phyloP scores from a whole-genome alignment of 331 rosid genomes.

The Rosa hybrid region DNA sequence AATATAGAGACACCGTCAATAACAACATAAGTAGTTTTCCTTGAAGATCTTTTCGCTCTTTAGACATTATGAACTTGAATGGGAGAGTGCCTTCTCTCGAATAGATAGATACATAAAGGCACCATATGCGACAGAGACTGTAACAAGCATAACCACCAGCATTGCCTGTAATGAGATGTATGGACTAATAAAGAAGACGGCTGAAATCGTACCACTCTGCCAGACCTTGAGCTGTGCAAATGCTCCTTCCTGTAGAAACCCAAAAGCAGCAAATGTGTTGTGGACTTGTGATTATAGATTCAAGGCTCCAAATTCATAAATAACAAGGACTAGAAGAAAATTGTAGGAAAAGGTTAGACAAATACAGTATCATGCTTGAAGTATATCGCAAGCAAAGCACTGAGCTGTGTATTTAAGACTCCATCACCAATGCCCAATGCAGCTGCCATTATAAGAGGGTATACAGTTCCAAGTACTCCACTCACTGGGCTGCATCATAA shows the following conservation, averaged over 20 bases:
- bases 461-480: conserved; percentile 56
- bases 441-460: conserved; percentile 79
- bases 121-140: conserved; percentile 52
- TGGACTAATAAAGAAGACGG: conserved; percentile 67
- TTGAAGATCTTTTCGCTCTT: background rate
- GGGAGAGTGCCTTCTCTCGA: conserved; percentile 44
- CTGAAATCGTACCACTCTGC: conserved; percentile 81
- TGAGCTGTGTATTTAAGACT: conserved; percentile 79
- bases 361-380: conserved; percentile 83
- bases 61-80: conserved; percentile 35
- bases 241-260: conserved; percentile 80
- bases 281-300: background rate
- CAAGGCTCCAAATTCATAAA: background rate
- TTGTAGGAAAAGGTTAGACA: conserved; percentile 12
- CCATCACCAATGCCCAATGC: conserved; percentile 90
- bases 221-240: conserved; percentile 93
- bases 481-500: conserved; percentile 47
- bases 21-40: background rate
- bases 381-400: conserved; percentile 83
- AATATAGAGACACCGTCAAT: background rate
- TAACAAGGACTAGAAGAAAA: conserved; percentile 4
- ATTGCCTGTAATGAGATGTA: conserved; percentile 63
- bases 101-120: conserved; percentile 63
- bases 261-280: conserved; percentile 20
- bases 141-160: conserved; percentile 56